Evolutionary conservation across 2,329 filamentous ascomycete genomes (phyloP), one percentile per base, ranked within the genome.

Genomic region (Fusarium nurragi): DNA sequence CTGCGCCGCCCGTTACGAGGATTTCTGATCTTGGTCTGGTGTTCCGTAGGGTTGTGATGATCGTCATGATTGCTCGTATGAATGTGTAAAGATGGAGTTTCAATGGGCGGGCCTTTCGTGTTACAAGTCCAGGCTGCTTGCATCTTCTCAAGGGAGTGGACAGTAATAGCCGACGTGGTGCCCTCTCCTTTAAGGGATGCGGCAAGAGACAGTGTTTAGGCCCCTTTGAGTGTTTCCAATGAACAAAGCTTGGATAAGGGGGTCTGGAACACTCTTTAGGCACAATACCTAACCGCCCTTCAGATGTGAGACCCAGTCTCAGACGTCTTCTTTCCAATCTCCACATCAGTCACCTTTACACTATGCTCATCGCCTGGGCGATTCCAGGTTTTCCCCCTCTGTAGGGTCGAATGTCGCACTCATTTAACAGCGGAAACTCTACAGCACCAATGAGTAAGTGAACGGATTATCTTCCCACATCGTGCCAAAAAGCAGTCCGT

Each of bases 1-100:
- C 55, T 6, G 53, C 55, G 22, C 55, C 55, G 13, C 55, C 55
- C 3, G 55, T 59, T 0, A 59, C 53, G 23, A 59, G 25, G 18
- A 59, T 59, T 13, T 43, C 45, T 18, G 22, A 43, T 26, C 30
- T 50, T 16, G 43, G 37, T 11, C 19, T 38, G 7, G 43, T 32
- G 30, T 26, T 59, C 19, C 37, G 53, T 19, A 58, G 9, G 25
- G 41, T 41, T 13, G 55, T 59, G 12, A 59, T 26, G 16, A 58
- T 59, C 8, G 55, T 59, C 55, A 59, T 59, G 21, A 5, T 59
- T 58, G 37, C 38, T 34, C 4, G 32, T 34, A n/a, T 10, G 3
- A 3, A 30, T n/a, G 4, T 34, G 32, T 34, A 34, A 11, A 34
- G 4, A 10, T 34, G 7, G n/a, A 5, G 32, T 8, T 34, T n/a